Evolutionary conservation across 1,284 basidiomycete species (phyloP).

Genomic region (Ustilago shanxiensis): DNA sequence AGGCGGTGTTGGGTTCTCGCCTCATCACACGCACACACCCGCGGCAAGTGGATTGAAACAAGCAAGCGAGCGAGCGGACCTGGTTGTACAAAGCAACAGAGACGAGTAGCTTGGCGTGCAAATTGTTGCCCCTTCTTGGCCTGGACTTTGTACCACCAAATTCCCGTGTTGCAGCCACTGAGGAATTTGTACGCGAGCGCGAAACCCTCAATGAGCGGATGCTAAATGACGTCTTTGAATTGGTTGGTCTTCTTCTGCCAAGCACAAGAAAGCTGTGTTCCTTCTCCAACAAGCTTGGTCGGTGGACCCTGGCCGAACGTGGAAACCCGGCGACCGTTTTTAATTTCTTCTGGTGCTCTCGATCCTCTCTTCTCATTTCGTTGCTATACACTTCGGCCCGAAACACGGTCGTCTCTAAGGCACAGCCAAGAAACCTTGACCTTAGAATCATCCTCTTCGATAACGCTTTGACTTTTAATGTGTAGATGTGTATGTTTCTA

Average conservation of each 20-base stretch:
- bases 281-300: background rate
- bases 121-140: conserved; percentile 9
- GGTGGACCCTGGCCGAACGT: conserved; percentile 13
- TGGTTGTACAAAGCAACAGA: too few species aligned
- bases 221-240: conserved; percentile 25
- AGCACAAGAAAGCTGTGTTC: background rate
- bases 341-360: background rate
- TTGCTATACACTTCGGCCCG: conserved; percentile 12
- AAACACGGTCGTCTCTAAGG: background rate
- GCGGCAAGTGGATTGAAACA: background rate
- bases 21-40: too few species aligned
- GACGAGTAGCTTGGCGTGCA: background rate
- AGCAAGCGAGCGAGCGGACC: conserved; percentile 1
- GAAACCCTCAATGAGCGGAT: background rate
- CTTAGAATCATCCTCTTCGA: background rate
- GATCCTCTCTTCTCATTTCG: background rate
- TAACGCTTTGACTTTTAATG: too few species aligned
- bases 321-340: conserved; percentile 24
- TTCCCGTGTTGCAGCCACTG: conserved; percentile 9
- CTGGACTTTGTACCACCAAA: conserved; percentile 5
- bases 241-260: too few species aligned
- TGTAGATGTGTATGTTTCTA: background rate
- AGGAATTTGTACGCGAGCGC: background rate
- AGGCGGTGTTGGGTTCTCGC: conserved; percentile 1
- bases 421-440: background rate